phyloP scores from a whole-genome alignment of 2,329 filamentous ascomycete species.

The Colletotrichum phormii region DNA sequence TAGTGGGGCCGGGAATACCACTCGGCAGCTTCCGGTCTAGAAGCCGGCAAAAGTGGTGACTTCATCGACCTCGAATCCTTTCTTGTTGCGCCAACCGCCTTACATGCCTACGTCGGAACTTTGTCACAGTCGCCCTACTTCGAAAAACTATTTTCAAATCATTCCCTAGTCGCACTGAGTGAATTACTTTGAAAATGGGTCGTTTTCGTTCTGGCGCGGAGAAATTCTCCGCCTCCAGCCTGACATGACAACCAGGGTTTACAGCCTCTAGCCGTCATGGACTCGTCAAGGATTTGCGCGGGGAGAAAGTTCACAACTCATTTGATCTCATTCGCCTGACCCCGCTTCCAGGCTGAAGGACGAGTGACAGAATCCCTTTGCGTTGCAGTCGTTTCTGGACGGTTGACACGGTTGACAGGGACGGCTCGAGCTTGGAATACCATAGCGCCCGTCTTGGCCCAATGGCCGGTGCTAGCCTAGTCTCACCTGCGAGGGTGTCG shows the following conservation, averaged over 20 bases:
- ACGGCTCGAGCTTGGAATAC: neutral
- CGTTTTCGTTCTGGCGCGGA: neutral
- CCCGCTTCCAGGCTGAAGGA: conserved; percentile 1
- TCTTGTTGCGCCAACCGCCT: neutral
- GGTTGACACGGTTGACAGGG: neutral
- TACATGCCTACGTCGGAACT: neutral
- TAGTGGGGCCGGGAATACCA: conserved; percentile 30
- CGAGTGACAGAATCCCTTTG: neutral
- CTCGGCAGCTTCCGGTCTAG: conserved; percentile 12
- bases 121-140: neutral
- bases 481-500: conserved; percentile 14
- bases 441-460: conserved; percentile 9
- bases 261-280: conserved; percentile 20
- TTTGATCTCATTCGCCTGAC: neutral
- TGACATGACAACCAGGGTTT: neutral
- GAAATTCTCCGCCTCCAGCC: neutral
- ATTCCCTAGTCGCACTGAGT: neutral
- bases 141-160: neutral
- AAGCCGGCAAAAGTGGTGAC: conserved; percentile 31
- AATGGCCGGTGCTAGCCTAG: neutral
- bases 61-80: conserved; percentile 29
- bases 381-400: neutral
- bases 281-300: neutral
- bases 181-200: neutral
- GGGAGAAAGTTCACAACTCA: neutral